A percentile compares a stretch with the other conserved stretches of the same genome.
Conservation (phyloP, 106 monocot genomes). For the Apostasia shenzhenica region DNA sequence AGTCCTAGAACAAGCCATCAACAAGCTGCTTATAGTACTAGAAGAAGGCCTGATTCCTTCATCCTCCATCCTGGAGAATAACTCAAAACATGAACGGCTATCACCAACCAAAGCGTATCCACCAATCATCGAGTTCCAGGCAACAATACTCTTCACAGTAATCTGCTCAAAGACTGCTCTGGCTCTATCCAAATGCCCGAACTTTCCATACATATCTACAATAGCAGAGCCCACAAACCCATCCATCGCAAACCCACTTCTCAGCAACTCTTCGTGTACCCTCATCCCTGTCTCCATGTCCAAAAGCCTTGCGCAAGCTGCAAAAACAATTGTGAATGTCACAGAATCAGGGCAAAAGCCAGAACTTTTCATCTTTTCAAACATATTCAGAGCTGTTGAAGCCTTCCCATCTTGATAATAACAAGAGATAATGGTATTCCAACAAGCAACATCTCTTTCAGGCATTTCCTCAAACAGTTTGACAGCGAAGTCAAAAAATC, state of each 20-base stretch:
- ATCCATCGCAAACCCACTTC: conserved; percentile 27
- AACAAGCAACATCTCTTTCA: conserved; percentile 41
- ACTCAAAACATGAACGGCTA: conserved; percentile 25
- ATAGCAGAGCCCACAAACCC: conserved; percentile 45
- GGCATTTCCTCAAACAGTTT: conserved; percentile 57
- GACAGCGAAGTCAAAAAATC: conserved; percentile 21
- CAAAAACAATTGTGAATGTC: conserved; percentile 39
- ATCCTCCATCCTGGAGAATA: conserved; percentile 40
- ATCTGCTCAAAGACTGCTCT: conserved; percentile 56
- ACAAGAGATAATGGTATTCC: conserved; percentile 73
- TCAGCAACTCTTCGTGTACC: conserved; percentile 40
- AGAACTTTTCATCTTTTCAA: conserved; percentile 28
- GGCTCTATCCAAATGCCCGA: conserved; percentile 37
- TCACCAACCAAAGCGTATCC: conserved; percentile 47
- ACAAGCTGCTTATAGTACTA: conserved; percentile 56
- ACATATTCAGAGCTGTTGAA: conserved; percentile 32
- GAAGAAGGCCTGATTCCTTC: conserved; percentile 40
- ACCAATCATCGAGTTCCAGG: conserved; percentile 67
- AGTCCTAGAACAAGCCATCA: conserved; percentile 45
- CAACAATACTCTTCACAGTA: conserved; percentile 29
- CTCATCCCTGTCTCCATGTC: conserved; percentile 39
- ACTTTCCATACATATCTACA: conserved; percentile 78
- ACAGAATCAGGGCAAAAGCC: conserved; percentile 53
- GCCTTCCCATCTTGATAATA: conserved; percentile 62
- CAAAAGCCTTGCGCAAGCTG: conserved; percentile 55